Percentiles rank a stretch among this genome's conserved stretches.
phyloP scores from a whole-genome alignment of 2,329 filamentous ascomycete genomes.

The Colletotrichum phormii region DNA sequence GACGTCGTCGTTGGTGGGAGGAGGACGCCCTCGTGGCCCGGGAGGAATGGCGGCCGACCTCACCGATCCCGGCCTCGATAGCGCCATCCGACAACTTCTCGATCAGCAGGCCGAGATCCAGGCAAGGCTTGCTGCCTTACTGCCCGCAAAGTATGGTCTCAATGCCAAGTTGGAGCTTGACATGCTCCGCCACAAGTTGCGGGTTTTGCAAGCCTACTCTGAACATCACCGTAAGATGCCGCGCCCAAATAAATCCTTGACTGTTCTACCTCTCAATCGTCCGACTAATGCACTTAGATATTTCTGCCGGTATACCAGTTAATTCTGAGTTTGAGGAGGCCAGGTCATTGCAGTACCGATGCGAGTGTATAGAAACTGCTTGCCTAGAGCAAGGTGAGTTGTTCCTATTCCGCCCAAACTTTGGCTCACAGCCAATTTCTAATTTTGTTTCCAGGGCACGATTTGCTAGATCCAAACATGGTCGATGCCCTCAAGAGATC shows the following conservation, averaged over 20 bases:
- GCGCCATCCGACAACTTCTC: conserved; percentile 58
- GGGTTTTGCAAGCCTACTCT: conserved; percentile 60
- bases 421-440: not conserved
- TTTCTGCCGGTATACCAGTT: conserved; percentile 54
- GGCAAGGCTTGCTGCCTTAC: conserved; percentile 59
- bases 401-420: not conserved
- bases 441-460: conserved; percentile 50
- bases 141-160: conserved; percentile 60
- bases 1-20: conserved; percentile 27
- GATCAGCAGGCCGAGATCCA: conserved; percentile 66
- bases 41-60: conserved; percentile 40
- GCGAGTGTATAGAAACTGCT: conserved; percentile 67
- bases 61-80: conserved; percentile 54
- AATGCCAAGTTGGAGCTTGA: conserved; percentile 62
- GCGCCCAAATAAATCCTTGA: conserved; percentile 33
- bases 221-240: conserved; percentile 59
- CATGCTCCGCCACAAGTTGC: conserved; percentile 68
- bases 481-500: conserved; percentile 52
- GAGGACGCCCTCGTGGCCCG: conserved; percentile 33
- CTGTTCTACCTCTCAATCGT: conserved; percentile 13
- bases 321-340: conserved; percentile 69
- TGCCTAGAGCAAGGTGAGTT: conserved; percentile 61
- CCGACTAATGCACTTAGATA: conserved; percentile 43
- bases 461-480: conserved; percentile 55
- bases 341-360: conserved; percentile 66